Percentiles rank a stretch among this genome's conserved stretches.
These are phyloP conservation scores for Skeletonema marinoi DNA, from an alignment of 108 stramenopile species.

Conservation along the genomic window DNA sequence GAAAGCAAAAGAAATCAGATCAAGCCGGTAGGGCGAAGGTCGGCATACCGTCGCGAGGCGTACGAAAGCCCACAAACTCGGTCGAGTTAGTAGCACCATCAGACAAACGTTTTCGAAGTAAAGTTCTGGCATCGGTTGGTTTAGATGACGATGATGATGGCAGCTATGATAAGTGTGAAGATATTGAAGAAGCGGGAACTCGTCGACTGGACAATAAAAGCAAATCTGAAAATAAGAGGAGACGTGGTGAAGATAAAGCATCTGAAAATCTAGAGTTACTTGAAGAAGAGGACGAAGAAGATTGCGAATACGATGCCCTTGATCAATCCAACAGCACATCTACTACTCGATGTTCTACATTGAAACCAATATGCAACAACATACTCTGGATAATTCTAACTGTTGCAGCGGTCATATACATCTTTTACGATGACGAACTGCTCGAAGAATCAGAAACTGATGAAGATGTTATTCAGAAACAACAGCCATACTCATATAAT, in stretches of 20 bases:
- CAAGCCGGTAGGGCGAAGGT: neutral
- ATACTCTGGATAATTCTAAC: slow-evolving; percentile 1
- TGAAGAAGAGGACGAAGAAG: slow-evolving; percentile 22
- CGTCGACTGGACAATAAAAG: neutral
- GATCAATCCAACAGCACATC: neutral
- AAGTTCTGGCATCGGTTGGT: slow-evolving; percentile 17
- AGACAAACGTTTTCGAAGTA: neutral
- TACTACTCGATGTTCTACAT: neutral
- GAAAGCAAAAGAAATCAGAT: neutral
- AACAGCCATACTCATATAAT: slow-evolving; percentile 27
- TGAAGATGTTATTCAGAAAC: neutral
- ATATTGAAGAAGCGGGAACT: neutral
- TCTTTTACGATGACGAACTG: slow-evolving; percentile 17
- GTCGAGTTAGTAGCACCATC: neutral
- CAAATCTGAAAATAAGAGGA: neutral
- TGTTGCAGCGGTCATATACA: slow-evolving; percentile 4
- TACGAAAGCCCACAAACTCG: neutral
- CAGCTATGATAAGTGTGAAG: slow-evolving; percentile 1
- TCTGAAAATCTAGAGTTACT: slow-evolving; percentile 1
- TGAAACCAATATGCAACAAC: slow-evolving; percentile 4
- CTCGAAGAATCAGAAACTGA: slow-evolving; percentile 1
- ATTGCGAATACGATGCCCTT: neutral
- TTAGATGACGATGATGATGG: slow-evolving; percentile 9
- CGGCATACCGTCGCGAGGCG: neutral
- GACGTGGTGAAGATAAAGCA: neutral